These are phyloP conservation scores for Cryptococcus jaspeensis DNA, from an alignment of 1,284 basidiomycete species.

Conservation along the genomic window DNA sequence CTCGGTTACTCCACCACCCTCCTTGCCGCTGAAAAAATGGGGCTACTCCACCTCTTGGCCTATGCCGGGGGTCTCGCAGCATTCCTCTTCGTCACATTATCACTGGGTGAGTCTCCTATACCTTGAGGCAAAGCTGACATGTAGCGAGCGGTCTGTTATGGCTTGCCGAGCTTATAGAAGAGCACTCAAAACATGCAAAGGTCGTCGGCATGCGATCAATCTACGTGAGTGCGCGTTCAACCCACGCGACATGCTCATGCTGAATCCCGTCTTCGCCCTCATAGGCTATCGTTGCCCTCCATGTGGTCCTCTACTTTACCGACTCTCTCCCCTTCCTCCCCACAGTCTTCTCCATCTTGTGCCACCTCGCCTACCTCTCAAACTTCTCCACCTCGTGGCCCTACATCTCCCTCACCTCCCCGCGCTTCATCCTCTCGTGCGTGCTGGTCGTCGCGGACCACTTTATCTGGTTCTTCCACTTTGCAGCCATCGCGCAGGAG, in stretches of 20 bases:
- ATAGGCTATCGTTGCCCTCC: slow-evolving; percentile 75
- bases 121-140: background rate
- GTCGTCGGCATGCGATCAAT: slow-evolving; percentile 72
- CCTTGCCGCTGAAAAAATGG: slow-evolving; percentile 2
- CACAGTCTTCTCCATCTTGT: slow-evolving; percentile 72
- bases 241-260: background rate
- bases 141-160: slow-evolving; percentile 87
- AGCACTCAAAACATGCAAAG: slow-evolving; percentile 79
- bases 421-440: slow-evolving; percentile 79
- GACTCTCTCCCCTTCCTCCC: slow-evolving; percentile 75
- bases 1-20: too few species aligned
- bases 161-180: slow-evolving; percentile 91
- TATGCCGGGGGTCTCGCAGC: slow-evolving; percentile 67
- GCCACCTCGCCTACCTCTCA: slow-evolving; percentile 82
- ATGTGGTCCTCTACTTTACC: slow-evolving; percentile 70
- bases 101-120: slow-evolving; percentile 60
- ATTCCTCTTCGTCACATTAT: slow-evolving; percentile 75
- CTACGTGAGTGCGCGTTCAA: slow-evolving; percentile 64
- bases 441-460: slow-evolving; percentile 79
- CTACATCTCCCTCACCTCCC: slow-evolving; percentile 78
- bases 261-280: background rate
- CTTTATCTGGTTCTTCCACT: slow-evolving; percentile 93
- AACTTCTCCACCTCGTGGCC: slow-evolving; percentile 89
- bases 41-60: slow-evolving; percentile 48
- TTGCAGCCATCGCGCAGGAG: slow-evolving; percentile 64